These are phyloP conservation scores for Coleophoma crateriformis DNA, from an alignment of 2,329 filamentous ascomycete species.

Conservation along the genomic window DNA sequence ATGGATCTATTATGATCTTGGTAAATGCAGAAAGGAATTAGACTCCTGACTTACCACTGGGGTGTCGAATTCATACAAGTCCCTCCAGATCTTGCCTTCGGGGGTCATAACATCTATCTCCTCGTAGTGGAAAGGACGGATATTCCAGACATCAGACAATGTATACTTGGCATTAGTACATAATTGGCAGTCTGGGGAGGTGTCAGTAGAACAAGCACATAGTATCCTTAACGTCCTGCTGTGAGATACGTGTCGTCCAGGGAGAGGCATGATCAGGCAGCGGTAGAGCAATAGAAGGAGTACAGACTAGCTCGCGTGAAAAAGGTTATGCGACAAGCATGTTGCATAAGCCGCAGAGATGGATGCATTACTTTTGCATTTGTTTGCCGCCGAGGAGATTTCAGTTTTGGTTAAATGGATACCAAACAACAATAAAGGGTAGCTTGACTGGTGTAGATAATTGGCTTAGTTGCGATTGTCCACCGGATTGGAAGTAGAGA, in stretches of 20 bases:
- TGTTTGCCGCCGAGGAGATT: neutral
- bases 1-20: slow-evolving; percentile 37
- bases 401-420: too few species aligned
- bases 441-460: too few species aligned
- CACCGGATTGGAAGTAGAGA: too few species aligned
- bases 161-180: slow-evolving; percentile 64
- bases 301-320: slow-evolving; percentile 56
- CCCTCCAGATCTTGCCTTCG: slow-evolving; percentile 59
- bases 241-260: too few species aligned
- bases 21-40: neutral
- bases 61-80: slow-evolving; percentile 75
- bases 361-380: slow-evolving; percentile 43
- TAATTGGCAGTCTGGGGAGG: slow-evolving; percentile 50
- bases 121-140: slow-evolving; percentile 59
- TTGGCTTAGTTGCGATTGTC: too few species aligned
- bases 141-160: slow-evolving; percentile 62
- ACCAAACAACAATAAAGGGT: too few species aligned
- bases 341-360: slow-evolving; percentile 35
- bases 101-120: slow-evolving; percentile 66
- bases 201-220: too few species aligned
- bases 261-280: too few species aligned
- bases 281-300: too few species aligned
- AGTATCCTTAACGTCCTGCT: too few species aligned
- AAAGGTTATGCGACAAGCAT: slow-evolving; percentile 62
- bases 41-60: slow-evolving; percentile 57